Percentiles rank a stretch among this genome's conserved stretches.
Evolutionary conservation across 306 rosid species (phyloP).

Genomic region (Pueraria montana): DNA sequence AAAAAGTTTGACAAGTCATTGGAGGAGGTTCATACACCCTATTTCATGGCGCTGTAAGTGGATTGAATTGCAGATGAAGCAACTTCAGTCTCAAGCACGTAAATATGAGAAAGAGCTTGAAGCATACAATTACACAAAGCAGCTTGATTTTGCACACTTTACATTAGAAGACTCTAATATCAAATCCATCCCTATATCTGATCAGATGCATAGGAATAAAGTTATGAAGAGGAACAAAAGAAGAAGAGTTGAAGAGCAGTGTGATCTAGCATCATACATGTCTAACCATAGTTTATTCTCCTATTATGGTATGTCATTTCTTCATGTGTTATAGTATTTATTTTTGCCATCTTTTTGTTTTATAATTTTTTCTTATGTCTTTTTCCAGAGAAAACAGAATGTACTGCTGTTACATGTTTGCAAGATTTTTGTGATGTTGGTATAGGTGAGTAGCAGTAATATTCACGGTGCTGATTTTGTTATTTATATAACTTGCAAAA

Average conservation of each 20-base stretch:
- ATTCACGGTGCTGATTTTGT: constrained; percentile 20
- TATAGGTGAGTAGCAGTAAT: constrained; percentile 49
- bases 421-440: constrained; percentile 28
- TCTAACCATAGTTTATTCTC: constrained; percentile 74
- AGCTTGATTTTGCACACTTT: constrained; percentile 49
- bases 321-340: constrained; percentile 13
- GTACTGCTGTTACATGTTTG: constrained; percentile 11
- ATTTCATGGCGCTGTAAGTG: constrained; percentile 84
- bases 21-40: constrained; percentile 78
- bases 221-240: constrained; percentile 79
- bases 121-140: constrained; percentile 54
- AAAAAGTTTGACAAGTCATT: constrained; percentile 49
- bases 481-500: constrained; percentile 25
- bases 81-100: constrained; percentile 64
- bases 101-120: constrained; percentile 73
- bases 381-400: constrained; percentile 49
- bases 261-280: constrained; percentile 62
- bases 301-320: constrained; percentile 62
- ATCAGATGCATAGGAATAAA: constrained; percentile 55
- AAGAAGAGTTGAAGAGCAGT: constrained; percentile 68
- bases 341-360: constrained; percentile 15
- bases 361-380: not conserved
- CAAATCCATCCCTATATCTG: constrained; percentile 63
- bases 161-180: constrained; percentile 55
- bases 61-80: constrained; percentile 72